phyloP scores from a whole-genome alignment of 768 basidiomycete genomes.

The Agrocybe praecox region DNA sequence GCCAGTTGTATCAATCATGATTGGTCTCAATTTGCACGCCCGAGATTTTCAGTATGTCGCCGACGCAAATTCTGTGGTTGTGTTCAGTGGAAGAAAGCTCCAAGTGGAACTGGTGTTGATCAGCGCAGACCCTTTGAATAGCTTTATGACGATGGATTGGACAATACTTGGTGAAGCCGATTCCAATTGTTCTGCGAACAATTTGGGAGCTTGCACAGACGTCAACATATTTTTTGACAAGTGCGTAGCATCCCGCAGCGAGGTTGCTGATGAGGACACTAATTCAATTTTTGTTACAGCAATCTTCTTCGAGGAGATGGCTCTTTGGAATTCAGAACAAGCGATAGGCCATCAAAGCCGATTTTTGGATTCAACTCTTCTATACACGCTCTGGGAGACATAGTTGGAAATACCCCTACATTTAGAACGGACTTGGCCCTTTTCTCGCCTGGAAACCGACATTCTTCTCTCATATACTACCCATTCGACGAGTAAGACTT shows the following conservation, averaged over 20 bases:
- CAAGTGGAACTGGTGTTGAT: conserved; percentile 21
- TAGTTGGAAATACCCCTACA: conserved; percentile 19
- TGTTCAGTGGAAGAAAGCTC: conserved; percentile 12
- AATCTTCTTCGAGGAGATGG: conserved; percentile 14
- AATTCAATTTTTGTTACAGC: background rate
- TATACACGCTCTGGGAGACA: conserved; percentile 10
- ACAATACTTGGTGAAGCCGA: conserved; percentile 18
- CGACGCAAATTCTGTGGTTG: background rate
- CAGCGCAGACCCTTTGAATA: conserved; percentile 20
- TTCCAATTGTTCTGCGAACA: conserved; percentile 15
- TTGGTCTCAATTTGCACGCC: conserved; percentile 16
- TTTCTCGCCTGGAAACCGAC: conserved; percentile 18
- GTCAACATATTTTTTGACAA: conserved; percentile 25
- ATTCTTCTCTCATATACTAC: conserved; percentile 22
- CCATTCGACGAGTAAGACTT: conserved; percentile 22
- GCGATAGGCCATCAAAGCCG: conserved; percentile 18
- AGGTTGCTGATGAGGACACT: background rate
- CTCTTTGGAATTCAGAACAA: conserved; percentile 6
- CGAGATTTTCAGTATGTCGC: conserved; percentile 16
- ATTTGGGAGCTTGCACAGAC: conserved; percentile 21
- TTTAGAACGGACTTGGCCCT: conserved; percentile 24
- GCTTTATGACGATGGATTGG: conserved; percentile 23
- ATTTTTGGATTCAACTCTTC: conserved; percentile 23
- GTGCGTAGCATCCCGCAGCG: conserved; percentile 5
- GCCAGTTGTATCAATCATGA: conserved; percentile 15